Evolutionary conservation across 1,139 yeast genomes (phyloP).

Genomic region (Schizosaccharomyces versatilis): DNA sequence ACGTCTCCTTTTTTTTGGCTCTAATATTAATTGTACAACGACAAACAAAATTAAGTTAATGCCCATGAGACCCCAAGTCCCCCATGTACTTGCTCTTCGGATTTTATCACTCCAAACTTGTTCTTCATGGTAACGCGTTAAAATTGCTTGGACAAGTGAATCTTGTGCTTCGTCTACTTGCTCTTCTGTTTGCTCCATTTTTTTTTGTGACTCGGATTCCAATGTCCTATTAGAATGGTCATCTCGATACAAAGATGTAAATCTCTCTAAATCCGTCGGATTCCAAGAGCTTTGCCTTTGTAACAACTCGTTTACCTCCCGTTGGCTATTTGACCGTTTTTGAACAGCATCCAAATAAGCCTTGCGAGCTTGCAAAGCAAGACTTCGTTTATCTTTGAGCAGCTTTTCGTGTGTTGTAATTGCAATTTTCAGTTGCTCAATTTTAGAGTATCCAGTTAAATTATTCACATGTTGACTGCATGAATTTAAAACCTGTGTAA

Average conservation of each 20-base stretch:
- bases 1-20: conserved; percentile 79
- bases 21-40: conserved; percentile 65
- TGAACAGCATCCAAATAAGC: conserved; percentile 43
- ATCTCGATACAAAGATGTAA: conserved; percentile 56
- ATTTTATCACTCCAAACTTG: conserved; percentile 97
- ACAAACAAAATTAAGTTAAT: conserved; percentile 58
- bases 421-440: conserved; percentile 44
- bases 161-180: conserved; percentile 50
- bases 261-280: conserved; percentile 53
- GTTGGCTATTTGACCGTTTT: conserved; percentile 48
- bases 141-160: conserved; percentile 49
- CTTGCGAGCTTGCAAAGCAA: conserved; percentile 23
- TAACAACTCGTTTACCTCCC: conserved; percentile 66
- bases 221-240: conserved; percentile 55
- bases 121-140: conserved; percentile 84
- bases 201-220: conserved; percentile 33
- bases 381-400: conserved; percentile 27
- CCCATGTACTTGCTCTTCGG: conserved; percentile 88
- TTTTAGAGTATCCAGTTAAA: conserved; percentile 73
- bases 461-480: conserved; percentile 67
- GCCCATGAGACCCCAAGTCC: conserved; percentile 79
- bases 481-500: neutral
- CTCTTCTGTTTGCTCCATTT: conserved; percentile 36
- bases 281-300: conserved; percentile 75
- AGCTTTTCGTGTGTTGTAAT: conserved; percentile 27